Conservation (phyloP, 371 early-diverging fungal species). For the Mucor circinelloides region DNA sequence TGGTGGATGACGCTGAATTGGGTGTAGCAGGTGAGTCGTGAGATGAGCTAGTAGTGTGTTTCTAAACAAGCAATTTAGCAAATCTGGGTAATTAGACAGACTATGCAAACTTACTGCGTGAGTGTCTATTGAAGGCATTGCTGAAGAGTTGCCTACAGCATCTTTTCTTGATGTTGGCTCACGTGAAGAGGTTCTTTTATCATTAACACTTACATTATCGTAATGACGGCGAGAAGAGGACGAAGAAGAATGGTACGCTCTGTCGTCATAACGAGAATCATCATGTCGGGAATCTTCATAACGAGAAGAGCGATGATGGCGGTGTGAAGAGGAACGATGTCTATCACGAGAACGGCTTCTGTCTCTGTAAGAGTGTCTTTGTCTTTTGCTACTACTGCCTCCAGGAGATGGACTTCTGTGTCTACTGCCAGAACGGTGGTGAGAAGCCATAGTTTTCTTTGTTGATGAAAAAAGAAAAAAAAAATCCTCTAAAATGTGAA, state of each 20-base stretch:
- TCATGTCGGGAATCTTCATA: slow-evolving; percentile 34
- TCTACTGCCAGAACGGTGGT: slow-evolving; percentile 39
- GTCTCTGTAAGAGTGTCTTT: slow-evolving; percentile 31
- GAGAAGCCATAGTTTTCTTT: slow-evolving; percentile 29
- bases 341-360: slow-evolving; percentile 41
- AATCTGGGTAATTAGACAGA: no score
- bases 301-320: slow-evolving; percentile 34
- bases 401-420: slow-evolving; percentile 48
- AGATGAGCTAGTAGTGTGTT: neutral
- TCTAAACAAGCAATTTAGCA: neutral
- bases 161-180: slow-evolving; percentile 42
- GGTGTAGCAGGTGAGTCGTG: neutral
- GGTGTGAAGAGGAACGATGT: slow-evolving; percentile 37
- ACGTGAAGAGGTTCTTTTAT: slow-evolving; percentile 41
- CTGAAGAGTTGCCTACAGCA: slow-evolving; percentile 27
- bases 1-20: neutral
- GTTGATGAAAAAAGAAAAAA: slow-evolving; percentile 7
- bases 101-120: slow-evolving; percentile 13
- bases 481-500: no score
- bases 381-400: slow-evolving; percentile 40
- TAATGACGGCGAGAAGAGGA: slow-evolving; percentile 28
- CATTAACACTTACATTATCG: slow-evolving; percentile 49
- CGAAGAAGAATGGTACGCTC: slow-evolving; percentile 25
- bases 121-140: slow-evolving; percentile 3
- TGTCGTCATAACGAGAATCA: slow-evolving; percentile 29